Evolutionary conservation across 305 asterid genomes (phyloP).

Genomic region (Vinca major): DNA sequence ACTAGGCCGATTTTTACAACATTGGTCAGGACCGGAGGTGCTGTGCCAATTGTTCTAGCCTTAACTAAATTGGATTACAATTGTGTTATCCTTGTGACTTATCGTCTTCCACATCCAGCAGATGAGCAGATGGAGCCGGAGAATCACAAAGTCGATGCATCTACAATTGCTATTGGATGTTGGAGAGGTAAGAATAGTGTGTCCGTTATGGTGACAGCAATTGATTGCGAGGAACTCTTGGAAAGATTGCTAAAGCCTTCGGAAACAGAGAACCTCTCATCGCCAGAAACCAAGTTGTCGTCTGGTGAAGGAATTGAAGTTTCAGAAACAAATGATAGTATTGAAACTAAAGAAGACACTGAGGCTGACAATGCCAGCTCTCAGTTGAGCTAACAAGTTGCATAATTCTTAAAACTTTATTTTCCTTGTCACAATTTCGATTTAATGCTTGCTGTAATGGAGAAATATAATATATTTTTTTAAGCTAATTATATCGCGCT

Average conservation of each 20-base stretch:
- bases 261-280: slow-evolving; percentile 18
- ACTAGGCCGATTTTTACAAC: no score
- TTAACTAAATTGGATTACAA: no score
- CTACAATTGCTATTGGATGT: slow-evolving; percentile 69
- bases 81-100: not conserved
- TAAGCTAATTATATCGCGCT: no score
- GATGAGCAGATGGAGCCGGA: slow-evolving; percentile 34
- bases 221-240: slow-evolving; percentile 79
- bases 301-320: slow-evolving; percentile 8
- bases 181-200: slow-evolving; percentile 77
- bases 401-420: no score
- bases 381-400: slow-evolving; percentile 5
- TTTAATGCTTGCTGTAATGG: no score
- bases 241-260: slow-evolving; percentile 46
- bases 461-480: no score
- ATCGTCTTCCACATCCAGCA: slow-evolving; percentile 24
- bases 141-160: slow-evolving; percentile 33
- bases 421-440: no score
- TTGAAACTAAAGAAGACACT: slow-evolving; percentile 11
- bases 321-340: not conserved
- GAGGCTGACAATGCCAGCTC: slow-evolving; percentile 3
- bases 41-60: no score
- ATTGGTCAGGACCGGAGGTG: no score
- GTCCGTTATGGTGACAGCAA: slow-evolving; percentile 69
- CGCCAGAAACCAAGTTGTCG: not conserved